A percentile compares a stretch with the other conserved stretches of the same genome.
These are phyloP conservation scores for Oxalis stricta DNA, from an alignment of 441 rosid genomes.

Conservation along the genomic window DNA sequence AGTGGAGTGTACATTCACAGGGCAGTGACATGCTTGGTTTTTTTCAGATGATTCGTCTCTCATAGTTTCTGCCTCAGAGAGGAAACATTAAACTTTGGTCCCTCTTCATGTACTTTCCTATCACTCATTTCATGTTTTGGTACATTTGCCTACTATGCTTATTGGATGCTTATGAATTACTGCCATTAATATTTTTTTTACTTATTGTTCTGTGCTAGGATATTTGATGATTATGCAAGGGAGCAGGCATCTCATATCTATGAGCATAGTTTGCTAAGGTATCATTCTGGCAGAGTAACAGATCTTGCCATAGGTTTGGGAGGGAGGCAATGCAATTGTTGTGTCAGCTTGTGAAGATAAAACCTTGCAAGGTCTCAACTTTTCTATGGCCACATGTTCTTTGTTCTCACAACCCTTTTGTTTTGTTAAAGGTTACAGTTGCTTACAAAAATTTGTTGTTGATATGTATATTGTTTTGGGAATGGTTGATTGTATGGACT, in stretches of 20 bases:
- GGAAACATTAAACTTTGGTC: slow-evolving; percentile 80
- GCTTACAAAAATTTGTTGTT: too few relatives aligned
- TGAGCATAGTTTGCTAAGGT: slow-evolving; percentile 44
- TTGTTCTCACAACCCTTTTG: too few relatives aligned
- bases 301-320: slow-evolving; percentile 64
- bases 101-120: slow-evolving; percentile 36
- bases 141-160: background rate
- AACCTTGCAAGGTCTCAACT: slow-evolving; percentile 57
- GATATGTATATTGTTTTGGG: too few relatives aligned
- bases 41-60: slow-evolving; percentile 62
- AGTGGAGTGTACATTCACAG: slow-evolving; percentile 80
- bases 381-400: background rate
- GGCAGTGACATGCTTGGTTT: slow-evolving; percentile 60
- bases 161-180: slow-evolving; percentile 2
- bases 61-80: slow-evolving; percentile 76
- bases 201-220: slow-evolving; percentile 28
- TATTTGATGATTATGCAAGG: slow-evolving; percentile 50
- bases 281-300: slow-evolving; percentile 51
- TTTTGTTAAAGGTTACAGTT: too few relatives aligned
- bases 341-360: slow-evolving; percentile 75
- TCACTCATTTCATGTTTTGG: background rate
- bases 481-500: too few relatives aligned
- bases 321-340: slow-evolving; percentile 54
- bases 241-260: slow-evolving; percentile 43
- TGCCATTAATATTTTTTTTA: background rate